These are phyloP conservation scores for Phaeotremella skinneri DNA, from an alignment of 768 basidiomycete species.

Conservation along the genomic window DNA sequence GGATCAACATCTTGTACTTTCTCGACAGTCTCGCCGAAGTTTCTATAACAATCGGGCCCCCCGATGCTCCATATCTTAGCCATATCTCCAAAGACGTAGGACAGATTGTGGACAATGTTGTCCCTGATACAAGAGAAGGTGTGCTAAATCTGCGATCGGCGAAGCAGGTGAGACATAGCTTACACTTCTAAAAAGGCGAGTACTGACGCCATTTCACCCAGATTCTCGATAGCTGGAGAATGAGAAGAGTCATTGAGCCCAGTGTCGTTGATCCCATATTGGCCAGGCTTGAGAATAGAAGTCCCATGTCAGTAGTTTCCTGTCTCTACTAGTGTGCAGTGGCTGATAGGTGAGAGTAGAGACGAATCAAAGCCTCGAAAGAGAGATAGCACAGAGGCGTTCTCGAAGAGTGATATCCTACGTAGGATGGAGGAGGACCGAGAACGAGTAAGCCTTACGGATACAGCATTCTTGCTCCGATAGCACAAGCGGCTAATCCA, in stretches of 20 bases:
- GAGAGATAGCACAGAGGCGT: conserved; percentile 40
- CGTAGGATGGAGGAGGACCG: conserved; percentile 88
- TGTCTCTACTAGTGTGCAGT: not conserved
- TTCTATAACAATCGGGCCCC: conserved; percentile 39
- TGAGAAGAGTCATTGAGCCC: conserved; percentile 76
- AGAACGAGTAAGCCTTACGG: conserved; percentile 58
- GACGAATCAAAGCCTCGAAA: conserved; percentile 29
- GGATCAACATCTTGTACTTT: conserved; percentile 91
- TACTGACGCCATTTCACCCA: conserved; percentile 49
- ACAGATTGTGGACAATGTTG: conserved; percentile 77
- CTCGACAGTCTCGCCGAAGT: conserved; percentile 67
- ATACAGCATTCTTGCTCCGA: conserved; percentile 6
- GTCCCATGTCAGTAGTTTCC: conserved; percentile 24
- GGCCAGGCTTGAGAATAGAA: conserved; percentile 47
- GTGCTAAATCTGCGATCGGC: conserved; percentile 82
- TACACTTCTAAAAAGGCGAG: not conserved
- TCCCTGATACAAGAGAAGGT: conserved; percentile 82
- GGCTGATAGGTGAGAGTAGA: not conserved
- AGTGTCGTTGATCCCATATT: conserved; percentile 72
- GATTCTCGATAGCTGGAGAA: conserved; percentile 91
- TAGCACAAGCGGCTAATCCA: not conserved
- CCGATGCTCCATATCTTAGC: conserved; percentile 65
- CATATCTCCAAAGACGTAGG: conserved; percentile 74
- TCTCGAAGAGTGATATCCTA: conserved; percentile 69
- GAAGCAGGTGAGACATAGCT: conserved; percentile 63